Base-by-base conservation (phyloP, 208 protist species). In the Crithidia sp. region DNA sequence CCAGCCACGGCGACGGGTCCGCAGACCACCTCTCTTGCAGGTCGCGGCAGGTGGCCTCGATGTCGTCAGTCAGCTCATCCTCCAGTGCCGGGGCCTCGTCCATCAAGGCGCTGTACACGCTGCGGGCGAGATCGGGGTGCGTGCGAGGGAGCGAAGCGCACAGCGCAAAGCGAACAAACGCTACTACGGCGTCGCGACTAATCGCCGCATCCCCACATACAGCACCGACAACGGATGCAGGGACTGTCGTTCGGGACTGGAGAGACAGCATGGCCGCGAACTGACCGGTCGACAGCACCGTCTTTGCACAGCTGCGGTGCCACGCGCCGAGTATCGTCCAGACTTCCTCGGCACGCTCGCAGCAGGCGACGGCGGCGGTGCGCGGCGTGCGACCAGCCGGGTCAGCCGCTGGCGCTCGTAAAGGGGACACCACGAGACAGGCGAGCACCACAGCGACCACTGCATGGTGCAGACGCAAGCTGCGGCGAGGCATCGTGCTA, bases 11-110 rank as follows among this genome's bases (percentile, higher is more conserved):
- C 4, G 4, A 16, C 45, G 19, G 19, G 6, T 68, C 43, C 45
- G 49, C 14, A 0, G 16, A 10, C 66, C 57, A 82, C 53, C 28
- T 5, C 39, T 17, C 17, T 41, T 72, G 67, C 64, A 76, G 39
- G 5, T 5, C 36, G 2, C 19, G 47, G 53, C 86, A 90, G 6
- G 70, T 64, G 0, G 65, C 19, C 45, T 47, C 64, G 16, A 88
- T 68, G 58, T 77, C 37, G 36, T 73, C 76, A 8, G 76, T 74
- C 39, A 90, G 74, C 10, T 76, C 75, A 68, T 90, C 86, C 49
- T 88, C 86, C 43, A 76, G 17, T 8, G 57, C 57, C 3, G 82
- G 82, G 55, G 78, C 62, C 28, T 78, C 79, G 17, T 83, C 82
- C 49, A 83, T 74, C 16, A 83, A 41, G 14, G 63, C 14, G 41